Base-by-base conservation (phyloP, 225 moss, liverwort and hornwort species). In the Sphagnum contortum region DNA sequence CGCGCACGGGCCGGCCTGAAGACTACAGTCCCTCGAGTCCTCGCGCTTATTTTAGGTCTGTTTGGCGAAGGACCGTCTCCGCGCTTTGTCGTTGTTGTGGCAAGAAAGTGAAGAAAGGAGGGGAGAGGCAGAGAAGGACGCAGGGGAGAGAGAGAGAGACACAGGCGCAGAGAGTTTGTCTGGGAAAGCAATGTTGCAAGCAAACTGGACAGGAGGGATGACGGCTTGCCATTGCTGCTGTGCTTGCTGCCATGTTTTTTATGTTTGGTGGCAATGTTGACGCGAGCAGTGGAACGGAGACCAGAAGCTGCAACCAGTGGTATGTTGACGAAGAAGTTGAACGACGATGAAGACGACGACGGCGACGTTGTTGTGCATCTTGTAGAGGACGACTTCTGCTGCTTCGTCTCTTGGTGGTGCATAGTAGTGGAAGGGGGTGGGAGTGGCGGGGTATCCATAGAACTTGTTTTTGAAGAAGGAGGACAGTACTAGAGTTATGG, bases 211-310 rank as follows among this genome's bases (percentile, higher is more conserved):
- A 78, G 67, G 63, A 57, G 66, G 73, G 73, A 76, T 74, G 74
- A 79, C 52, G 63, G 71, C 61, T 65, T 71, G 54, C 59, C 77
- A 69, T 71, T 74, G 77, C 55, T 61, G 74, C 49, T 77, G 29
- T 29, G 29, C 29, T 29, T 29, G 29, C 74, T 77, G 69, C 74
- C 50, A 57, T 77, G 66, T 75, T 58, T 57, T 48, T 53, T 48
- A 57, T 48, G 60, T 72, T 66, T 78, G 5, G 57, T 69, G 54
- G 72, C 70, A 70, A 81, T 67, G 57, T 8, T 5, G 58, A 47
- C 12, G 66, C 71, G 66, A 61, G 56, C 66, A 48, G 69, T 61
- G 64, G 60, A 56, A 57, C 6, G 72, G 64, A 73, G 66, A 55
- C 2, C 53, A 50, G 47, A 75, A 56, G 55, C 49, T 10, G 66